A percentile compares a stretch with the other conserved stretches of the same genome.
Conservation (phyloP, 1,139 yeast species). For the Pichia inconspicua region DNA sequence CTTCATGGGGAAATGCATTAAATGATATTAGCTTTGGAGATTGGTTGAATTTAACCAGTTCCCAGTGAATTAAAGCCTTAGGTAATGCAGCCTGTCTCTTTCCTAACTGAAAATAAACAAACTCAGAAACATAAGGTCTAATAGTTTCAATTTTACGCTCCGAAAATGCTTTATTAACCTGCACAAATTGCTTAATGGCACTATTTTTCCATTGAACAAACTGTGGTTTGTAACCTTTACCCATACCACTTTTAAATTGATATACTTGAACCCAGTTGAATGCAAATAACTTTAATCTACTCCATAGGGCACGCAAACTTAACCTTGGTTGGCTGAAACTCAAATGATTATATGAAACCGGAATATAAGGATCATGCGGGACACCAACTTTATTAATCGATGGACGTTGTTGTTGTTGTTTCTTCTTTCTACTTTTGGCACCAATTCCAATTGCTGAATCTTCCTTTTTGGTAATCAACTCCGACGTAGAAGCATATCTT, state of each 20-base stretch:
- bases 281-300: constrained; percentile 48
- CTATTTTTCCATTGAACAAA: constrained; percentile 67
- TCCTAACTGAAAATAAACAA: constrained; percentile 54
- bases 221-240: constrained; percentile 45
- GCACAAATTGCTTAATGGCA: constrained; percentile 58
- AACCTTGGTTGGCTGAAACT: constrained; percentile 37
- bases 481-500: constrained; percentile 12
- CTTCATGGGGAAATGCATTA: constrained; percentile 52
- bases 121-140: constrained; percentile 42
- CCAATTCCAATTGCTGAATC: constrained; percentile 13
- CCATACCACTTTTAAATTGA: constrained; percentile 54
- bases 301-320: constrained; percentile 32
- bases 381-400: constrained; percentile 34
- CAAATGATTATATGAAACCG: constrained; percentile 38
- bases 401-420: constrained; percentile 21
- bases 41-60: constrained; percentile 56
- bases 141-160: constrained; percentile 36
- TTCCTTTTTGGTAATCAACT: constrained; percentile 10
- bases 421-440: constrained; percentile 15
- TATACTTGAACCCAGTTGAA: constrained; percentile 60
- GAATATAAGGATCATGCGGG: constrained; percentile 41
- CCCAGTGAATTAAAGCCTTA: constrained; percentile 61
- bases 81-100: constrained; percentile 53
- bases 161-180: constrained; percentile 65
- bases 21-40: constrained; percentile 68